Evolutionary conservation across 345 rosid genomes (phyloP), one percentile per base, ranked within the genome.

Genomic region (Brassica juncea): DNA sequence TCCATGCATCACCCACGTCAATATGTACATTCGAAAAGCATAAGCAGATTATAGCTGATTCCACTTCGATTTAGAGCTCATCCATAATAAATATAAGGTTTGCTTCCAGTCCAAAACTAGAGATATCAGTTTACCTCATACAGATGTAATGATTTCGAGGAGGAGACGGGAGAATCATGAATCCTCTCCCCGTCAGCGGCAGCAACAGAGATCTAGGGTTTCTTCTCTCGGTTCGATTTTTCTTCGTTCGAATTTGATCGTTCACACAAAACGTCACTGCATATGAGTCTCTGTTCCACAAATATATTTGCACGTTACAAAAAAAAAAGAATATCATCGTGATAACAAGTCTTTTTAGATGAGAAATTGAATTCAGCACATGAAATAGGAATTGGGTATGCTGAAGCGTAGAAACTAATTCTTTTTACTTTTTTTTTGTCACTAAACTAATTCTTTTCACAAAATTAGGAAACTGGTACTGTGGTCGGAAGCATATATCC

Each of bases 151-250:
- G 58, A n/a, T 57, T 30, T 30, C n/a, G 63, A 23, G 14, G 63
- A 58, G 23, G 63, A 58, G 39, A 21, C 55, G 54, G 23, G 54
- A 34, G 21, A 74, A 44, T 31, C 27, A 34, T 65, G 71, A 65
- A 8, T 65, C 68, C 2, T 19, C 21, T 61, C 52, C 3, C 3
- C 55, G 9, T 47, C 3, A 21, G 34, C 16, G 27, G 60, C 23
- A 59, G 61, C 2, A 34, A 69, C 8, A 3, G 27, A 61, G 59
- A 66, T 57, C 37, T 78, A 79, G 77, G 82, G 78, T 59, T 78
- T 65, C 30, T 10, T 31, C 44, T 16, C 16, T 32, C 30, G 15
- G 15, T 12, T 52, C 4, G 12, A 67, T 63, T 19, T 60, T 0
- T 8, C 62, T 14, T 60, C 63, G 35, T 4, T 14, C 60, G 52